Base-by-base conservation (phyloP, 1,139 yeast species). In the Debaryomyces robertsiae region DNA sequence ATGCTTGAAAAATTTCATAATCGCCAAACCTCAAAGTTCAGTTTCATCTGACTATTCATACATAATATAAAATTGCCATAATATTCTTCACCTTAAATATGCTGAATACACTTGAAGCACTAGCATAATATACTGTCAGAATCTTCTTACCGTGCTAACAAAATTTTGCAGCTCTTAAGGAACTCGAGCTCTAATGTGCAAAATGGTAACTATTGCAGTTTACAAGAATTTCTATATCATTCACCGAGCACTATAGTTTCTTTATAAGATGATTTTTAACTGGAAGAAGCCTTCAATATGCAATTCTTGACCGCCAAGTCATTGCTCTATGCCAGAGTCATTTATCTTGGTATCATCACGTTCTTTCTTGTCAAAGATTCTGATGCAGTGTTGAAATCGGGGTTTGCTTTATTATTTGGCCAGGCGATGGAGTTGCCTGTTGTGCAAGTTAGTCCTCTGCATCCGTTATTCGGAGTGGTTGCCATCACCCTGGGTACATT, bases 281-380 rank as follows among this genome's bases (percentile, higher is more conserved):
- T n/a, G 10, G 9, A 25, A 25, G 11, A 5, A 25, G 10, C 11
- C 6, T 4, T 25, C 28, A 39, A 44, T 19, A 82, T 83, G 88
- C 82, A 79, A 40, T 65, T 81, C 43, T 63, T 83, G 41, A 72
- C 85, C 1, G 75, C 88, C 6, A 69, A 60, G 28, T 59, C 75
- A 17, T 59, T 82, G 39, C 58, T 77, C 15, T 78, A 78, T 46
- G 47, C 73, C 23, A 70, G 90, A 50, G 62, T 77, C 4, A 60
- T 65, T 5, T 67, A 76, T 38, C 69, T 81, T 19, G 51, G 74
- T 1, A 56, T 69, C 9, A 57, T 79, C 6, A 60, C 84, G 9
- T 73, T 88, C 40, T 73, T 86, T 41, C 82, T 87, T 57, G 81
- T 82, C 22, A 81, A 78, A 45, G 75, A 79, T 30, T 73, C 79